Percentiles rank a stretch among this genome's conserved stretches.
phyloP scores from a whole-genome alignment of 345 rosid genomes.

The Salix purpurea region DNA sequence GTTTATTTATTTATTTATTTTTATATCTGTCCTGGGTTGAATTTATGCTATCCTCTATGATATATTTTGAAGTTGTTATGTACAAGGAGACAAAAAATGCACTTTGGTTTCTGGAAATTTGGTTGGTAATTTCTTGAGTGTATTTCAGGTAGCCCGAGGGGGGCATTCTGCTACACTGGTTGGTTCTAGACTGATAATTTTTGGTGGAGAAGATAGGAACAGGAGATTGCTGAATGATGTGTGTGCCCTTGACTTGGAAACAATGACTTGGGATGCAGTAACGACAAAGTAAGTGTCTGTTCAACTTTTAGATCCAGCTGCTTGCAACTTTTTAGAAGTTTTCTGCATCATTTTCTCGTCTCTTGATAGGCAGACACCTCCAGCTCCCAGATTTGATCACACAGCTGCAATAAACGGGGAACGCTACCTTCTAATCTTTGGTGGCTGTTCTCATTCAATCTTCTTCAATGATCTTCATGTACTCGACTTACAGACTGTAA shows the following conservation, averaged over 20 bases:
- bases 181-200: conserved; percentile 67
- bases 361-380: conserved; percentile 83
- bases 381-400: conserved; percentile 97
- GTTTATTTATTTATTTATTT: background rate
- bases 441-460: conserved; percentile 94
- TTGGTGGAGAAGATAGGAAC: conserved; percentile 89
- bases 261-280: conserved; percentile 74
- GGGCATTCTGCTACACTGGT: conserved; percentile 85
- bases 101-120: background rate
- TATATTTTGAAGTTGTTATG: background rate
- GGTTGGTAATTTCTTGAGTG: conserved; percentile 13
- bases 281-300: conserved; percentile 60
- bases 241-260: conserved; percentile 68
- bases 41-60: background rate
- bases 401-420: conserved; percentile 69
- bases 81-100: background rate
- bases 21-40: background rate
- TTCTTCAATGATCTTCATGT: conserved; percentile 92
- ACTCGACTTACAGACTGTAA: conserved; percentile 81
- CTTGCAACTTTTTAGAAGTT: conserved; percentile 15
- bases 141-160: conserved; percentile 78
- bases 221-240: conserved; percentile 82
- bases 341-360: conserved; percentile 27
- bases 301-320: background rate
- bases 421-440: conserved; percentile 79